These are phyloP conservation scores for Saururus chinensis DNA, from an alignment of 164 flowering plant genomes.

Conservation along the genomic window DNA sequence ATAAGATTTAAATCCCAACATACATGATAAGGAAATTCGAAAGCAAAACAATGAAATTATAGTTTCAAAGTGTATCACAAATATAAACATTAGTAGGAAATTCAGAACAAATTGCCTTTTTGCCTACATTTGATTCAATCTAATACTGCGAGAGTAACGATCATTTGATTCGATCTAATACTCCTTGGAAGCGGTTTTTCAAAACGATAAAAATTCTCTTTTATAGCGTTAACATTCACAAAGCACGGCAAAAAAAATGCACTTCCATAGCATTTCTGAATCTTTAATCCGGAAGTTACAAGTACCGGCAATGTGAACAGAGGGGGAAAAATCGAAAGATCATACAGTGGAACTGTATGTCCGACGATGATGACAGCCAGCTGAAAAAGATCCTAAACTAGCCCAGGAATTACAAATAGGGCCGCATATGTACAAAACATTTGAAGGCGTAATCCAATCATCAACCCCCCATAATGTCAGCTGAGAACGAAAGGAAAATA, in stretches of 20 bases:
- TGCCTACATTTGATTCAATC: no score
- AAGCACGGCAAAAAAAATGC: background rate
- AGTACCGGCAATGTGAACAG: background rate
- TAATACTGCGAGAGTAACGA: no score
- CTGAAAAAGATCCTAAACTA: background rate
- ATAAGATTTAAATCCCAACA: no score
- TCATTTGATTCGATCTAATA: no score
- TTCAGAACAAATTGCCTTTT: no score
- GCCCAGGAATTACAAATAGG: background rate
- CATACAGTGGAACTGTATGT: background rate
- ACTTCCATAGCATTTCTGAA: background rate
- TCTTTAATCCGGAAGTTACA: background rate
- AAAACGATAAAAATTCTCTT: no score
- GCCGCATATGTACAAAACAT: constrained; percentile 8
- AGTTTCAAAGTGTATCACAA: no score
- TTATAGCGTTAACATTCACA: no score
- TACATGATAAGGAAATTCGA: no score
- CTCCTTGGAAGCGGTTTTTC: no score
- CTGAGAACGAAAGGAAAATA: background rate
- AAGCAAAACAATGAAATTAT: no score
- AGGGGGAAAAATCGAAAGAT: background rate
- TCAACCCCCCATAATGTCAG: background rate
- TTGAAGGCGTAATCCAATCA: background rate
- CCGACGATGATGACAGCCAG: background rate
- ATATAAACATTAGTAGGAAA: no score